Evolutionary conservation across 1,284 basidiomycete species (phyloP), one percentile per base, ranked within the genome.

Genomic region (Irpex rosettiformis): DNA sequence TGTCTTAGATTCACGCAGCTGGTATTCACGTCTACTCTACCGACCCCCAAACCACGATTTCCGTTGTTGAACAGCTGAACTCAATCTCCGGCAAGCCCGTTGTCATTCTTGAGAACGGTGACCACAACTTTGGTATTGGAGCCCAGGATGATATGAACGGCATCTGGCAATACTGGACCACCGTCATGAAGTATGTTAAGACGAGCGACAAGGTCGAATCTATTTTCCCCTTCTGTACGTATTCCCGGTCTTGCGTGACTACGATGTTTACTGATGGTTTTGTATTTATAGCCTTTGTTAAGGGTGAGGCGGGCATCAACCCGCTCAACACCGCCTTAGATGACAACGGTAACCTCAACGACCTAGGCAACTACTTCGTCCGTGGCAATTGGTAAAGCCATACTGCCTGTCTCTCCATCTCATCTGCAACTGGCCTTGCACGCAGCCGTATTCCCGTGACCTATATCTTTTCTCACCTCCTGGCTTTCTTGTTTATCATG

Each of bases 211-310:
- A 77, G 69, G 75, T 94, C 51, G 67, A 75, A 40, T 75, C 76
- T 25, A 88, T 87, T 72, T 84, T 83, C 67, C 83, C 84, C 45
- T 94, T 92, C 70, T 90, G 91, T 85, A 64, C 61, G 80, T 40
- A 7, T 37, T 18, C 37, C 1, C 13, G 16, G 10, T 24, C 6
- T 8, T 54, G n/a, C 7, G 6, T 37, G 3, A 25, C 22, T 25
- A 5, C 27, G 7, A n/a, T 47, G n/a, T 13, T 21, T 4, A 4
- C 52, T 27, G 30, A 25, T n/a, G 21, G 8, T 3, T 37, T 51
- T 16, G 18, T 10, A 8, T 22, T n/a, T 21, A 22, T 42, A 88
- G 88, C 85, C 69, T 75, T 80, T 52, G 85, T 91, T 82, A 68
- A 80, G 60, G 73, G 89, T 67, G 80, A 94, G 81, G 76, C 79